Evolutionary conservation across 2,329 filamentous ascomycete genomes (phyloP).

Genomic region (Claviceps pusilla): DNA sequence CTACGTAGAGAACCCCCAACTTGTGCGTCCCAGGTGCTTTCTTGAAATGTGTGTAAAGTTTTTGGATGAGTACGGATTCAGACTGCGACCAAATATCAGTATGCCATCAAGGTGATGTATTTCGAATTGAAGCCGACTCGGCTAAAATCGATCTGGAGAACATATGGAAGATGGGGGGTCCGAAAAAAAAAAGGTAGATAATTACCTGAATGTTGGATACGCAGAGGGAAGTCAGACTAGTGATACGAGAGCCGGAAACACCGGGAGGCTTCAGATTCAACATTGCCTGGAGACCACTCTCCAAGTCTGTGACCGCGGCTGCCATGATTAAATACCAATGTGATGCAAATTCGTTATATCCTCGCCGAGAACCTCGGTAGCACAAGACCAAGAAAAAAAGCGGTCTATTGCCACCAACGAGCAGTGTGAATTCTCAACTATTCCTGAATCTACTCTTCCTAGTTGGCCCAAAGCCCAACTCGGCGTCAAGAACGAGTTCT

Average conservation of each 20-base stretch:
- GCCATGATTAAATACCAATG: slow-evolving; percentile 38
- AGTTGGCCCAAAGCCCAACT: not conserved
- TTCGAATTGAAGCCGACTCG: not conserved
- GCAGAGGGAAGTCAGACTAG: slow-evolving; percentile 72
- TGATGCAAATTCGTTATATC: slow-evolving; percentile 2
- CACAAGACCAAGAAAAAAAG: not conserved
- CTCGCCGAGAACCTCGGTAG: slow-evolving; percentile 1
- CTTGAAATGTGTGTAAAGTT: slow-evolving; percentile 94
- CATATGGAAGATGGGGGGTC: not conserved
- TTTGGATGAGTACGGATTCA: slow-evolving; percentile 88
- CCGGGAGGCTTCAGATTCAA: slow-evolving; percentile 81
- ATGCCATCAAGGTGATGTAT: slow-evolving; percentile 2
- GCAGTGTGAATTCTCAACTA: not conserved
- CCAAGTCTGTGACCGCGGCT: slow-evolving; percentile 80
- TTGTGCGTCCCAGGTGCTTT: slow-evolving; percentile 91
- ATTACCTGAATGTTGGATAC: slow-evolving; percentile 78
- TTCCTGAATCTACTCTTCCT: not conserved
- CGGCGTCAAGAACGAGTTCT: not conserved
- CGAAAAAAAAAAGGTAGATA: not conserved
- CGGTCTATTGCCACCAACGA: not conserved
- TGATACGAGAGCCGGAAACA: slow-evolving; percentile 85
- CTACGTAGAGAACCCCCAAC: slow-evolving; percentile 95
- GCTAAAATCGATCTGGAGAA: not conserved
- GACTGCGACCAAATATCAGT: slow-evolving; percentile 41
- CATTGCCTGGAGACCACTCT: slow-evolving; percentile 81